A percentile compares a stretch with the other conserved stretches of the same genome.
These are phyloP conservation scores for Akanthomyces uredinophilus DNA, from an alignment of 2,329 filamentous ascomycete species.

Conservation along the genomic window DNA sequence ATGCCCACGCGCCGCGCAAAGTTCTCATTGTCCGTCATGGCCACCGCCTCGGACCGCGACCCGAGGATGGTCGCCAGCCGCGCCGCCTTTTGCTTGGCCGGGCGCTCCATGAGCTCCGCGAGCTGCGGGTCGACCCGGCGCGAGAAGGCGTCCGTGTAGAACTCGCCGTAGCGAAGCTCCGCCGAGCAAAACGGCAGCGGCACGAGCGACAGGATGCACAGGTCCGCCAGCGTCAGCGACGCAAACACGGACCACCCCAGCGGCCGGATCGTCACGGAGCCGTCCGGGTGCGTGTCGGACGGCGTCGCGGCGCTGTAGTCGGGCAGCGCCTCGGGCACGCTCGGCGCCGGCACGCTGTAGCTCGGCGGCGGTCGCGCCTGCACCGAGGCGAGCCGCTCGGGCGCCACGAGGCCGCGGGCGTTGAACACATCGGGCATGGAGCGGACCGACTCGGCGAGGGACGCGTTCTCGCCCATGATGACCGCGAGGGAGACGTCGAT, in stretches of 20 bases:
- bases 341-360: slow-evolving; percentile 15
- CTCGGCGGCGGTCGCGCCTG: slow-evolving; percentile 12
- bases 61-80: slow-evolving; percentile 12
- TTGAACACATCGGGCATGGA: slow-evolving; percentile 14
- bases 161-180: slow-evolving; percentile 16
- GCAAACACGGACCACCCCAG: slow-evolving; percentile 17
- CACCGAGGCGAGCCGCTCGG: slow-evolving; percentile 10
- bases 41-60: neutral
- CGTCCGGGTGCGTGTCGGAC: slow-evolving; percentile 26
- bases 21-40: neutral
- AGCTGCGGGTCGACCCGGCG: slow-evolving; percentile 8
- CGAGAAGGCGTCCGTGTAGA: slow-evolving; percentile 17
- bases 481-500: slow-evolving; percentile 10
- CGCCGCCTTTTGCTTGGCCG: slow-evolving; percentile 6
- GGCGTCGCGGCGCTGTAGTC: slow-evolving; percentile 20
- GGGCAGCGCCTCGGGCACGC: slow-evolving; percentile 12
- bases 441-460: slow-evolving; percentile 16
- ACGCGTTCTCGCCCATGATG: slow-evolving; percentile 16
- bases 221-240: slow-evolving; percentile 16
- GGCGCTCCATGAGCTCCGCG: slow-evolving; percentile 9
- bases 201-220: slow-evolving; percentile 16
- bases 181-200: slow-evolving; percentile 17
- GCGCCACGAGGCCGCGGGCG: slow-evolving; percentile 12
- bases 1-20: slow-evolving; percentile 5
- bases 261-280: slow-evolving; percentile 17